phyloP scores from a whole-genome alignment of 257 asterid species.

The Lycium ferocissimum region DNA sequence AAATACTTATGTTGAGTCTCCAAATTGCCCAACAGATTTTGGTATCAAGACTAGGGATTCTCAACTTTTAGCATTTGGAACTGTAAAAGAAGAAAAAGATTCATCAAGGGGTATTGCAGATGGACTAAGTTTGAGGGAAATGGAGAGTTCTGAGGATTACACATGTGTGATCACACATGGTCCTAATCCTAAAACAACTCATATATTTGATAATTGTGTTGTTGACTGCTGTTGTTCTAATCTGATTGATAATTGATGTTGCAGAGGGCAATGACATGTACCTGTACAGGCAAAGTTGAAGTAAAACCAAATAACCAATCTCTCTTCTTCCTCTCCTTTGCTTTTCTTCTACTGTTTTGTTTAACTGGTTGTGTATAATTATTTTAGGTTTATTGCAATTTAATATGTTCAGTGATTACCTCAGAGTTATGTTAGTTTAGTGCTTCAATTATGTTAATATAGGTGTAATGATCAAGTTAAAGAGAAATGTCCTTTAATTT shows the following conservation, averaged over 20 bases:
- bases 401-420: not conserved
- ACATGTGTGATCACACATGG: conserved; percentile 93
- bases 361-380: not conserved
- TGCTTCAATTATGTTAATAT: too few relatives aligned
- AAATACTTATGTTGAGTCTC: conserved; percentile 43
- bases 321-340: not conserved
- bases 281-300: conserved; percentile 69
- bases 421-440: conserved; percentile 26
- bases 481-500: not conserved
- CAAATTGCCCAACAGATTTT: conserved; percentile 76
- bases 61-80: conserved; percentile 37
- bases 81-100: conserved; percentile 43
- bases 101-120: conserved; percentile 32
- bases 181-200: conserved; percentile 84
- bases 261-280: conserved; percentile 65
- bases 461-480: not conserved
- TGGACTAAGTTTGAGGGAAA: conserved; percentile 74
- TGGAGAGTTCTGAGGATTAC: conserved; percentile 96
- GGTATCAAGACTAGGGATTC: conserved; percentile 78
- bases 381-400: not conserved
- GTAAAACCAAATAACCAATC: not conserved
- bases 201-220: conserved; percentile 77
- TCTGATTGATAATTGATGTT: conserved; percentile 33
- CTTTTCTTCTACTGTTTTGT: too few relatives aligned
- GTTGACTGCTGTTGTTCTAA: conserved; percentile 30